Evolutionary conservation across 2,329 filamentous ascomycete species (phyloP), one percentile per base, ranked within the genome.

Genomic region (Pseudocercospora crystallina): DNA sequence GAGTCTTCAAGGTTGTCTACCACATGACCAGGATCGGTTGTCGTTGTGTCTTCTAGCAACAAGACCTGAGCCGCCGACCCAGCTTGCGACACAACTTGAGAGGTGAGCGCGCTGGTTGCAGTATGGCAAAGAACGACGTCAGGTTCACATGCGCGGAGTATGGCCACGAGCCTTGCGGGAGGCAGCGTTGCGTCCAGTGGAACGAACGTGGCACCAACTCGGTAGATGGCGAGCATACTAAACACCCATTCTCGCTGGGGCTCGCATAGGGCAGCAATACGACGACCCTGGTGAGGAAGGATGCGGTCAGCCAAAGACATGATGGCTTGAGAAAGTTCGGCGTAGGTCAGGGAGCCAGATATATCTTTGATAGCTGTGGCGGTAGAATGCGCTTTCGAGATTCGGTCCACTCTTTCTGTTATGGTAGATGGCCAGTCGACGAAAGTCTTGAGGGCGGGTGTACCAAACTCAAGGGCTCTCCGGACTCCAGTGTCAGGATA

Each of bases 131-230:
- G 43, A 5, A 59, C 13, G 8, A 53, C 32, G 12, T 14, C 45
- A 5, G 53, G 42, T 35, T 57, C 46, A 31, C 51, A 57, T 8
- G 48, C 49, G 10, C 37, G 26, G 8, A 57, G 31, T 38, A 59
- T 57, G 30, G 44, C 37, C 2, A 39, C 32, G 4, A 51, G 49
- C 17, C 56, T 30, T 17, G 39, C 31, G 17, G 34, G 26, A 39
- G 55, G 53, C 12, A 58, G 49, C 17, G 51, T 59, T 26, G 54
- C 42, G 20, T 59, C 56, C 10, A 54, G 48, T n/a, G 56, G 49
- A 17, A 56, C 46, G 26, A 53, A 54, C 1, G 45, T 49, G 1
- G 41, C 50, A 13, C 56, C 54, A 2, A 46, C 20, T 15, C 50
- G 45, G 10, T 50, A 43, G 11, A 50, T 44, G 4, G 48, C 54